Evolutionary conservation across 2,329 filamentous ascomycete genomes (phyloP).

Genomic region (Hymenoscyphus infarciens): DNA sequence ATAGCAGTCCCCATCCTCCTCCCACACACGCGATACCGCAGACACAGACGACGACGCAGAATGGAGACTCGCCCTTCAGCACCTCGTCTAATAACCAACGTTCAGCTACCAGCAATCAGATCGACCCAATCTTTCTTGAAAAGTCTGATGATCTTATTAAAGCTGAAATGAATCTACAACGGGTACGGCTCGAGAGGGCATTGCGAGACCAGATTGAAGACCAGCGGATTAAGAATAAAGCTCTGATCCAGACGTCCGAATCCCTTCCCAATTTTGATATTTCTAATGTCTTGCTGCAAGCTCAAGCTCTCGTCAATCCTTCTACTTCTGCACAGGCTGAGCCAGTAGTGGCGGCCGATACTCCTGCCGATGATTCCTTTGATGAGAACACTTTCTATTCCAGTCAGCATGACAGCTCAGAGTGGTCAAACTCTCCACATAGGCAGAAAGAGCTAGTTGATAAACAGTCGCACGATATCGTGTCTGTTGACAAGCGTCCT

Average conservation of each 20-base stretch:
- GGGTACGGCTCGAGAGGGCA: conserved; percentile 74
- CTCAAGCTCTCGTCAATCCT: conserved; percentile 66
- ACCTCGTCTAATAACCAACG: conserved; percentile 29
- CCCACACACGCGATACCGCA: conserved; percentile 8
- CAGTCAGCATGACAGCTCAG: conserved; percentile 79
- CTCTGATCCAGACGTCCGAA: conserved; percentile 44
- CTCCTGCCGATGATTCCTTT: conserved; percentile 66
- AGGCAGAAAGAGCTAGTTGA: conserved; percentile 28
- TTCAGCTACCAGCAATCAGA: conserved; percentile 40
- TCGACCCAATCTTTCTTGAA: conserved; percentile 78
- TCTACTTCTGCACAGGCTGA: conserved; percentile 55
- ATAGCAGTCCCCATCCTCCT: conserved; percentile 9
- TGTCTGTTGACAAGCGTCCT: conserved; percentile 24
- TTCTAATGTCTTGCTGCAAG: conserved; percentile 68
- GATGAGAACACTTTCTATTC: conserved; percentile 97
- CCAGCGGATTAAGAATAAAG: conserved; percentile 44
- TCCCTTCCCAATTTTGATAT: conserved; percentile 64
- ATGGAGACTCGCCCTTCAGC: conserved; percentile 27
- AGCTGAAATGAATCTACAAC: conserved; percentile 75
- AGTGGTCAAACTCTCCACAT: conserved; percentile 43
- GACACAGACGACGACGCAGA: conserved; percentile 10
- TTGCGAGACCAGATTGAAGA: conserved; percentile 76
- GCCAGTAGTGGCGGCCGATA: conserved; percentile 52
- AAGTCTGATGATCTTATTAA: conserved; percentile 82
- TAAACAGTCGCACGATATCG: conserved; percentile 24